A percentile compares a stretch with the other conserved stretches of the same genome.
phyloP scores from a whole-genome alignment of 2,329 filamentous ascomycete species.

The Leptosphaerulina australis region DNA sequence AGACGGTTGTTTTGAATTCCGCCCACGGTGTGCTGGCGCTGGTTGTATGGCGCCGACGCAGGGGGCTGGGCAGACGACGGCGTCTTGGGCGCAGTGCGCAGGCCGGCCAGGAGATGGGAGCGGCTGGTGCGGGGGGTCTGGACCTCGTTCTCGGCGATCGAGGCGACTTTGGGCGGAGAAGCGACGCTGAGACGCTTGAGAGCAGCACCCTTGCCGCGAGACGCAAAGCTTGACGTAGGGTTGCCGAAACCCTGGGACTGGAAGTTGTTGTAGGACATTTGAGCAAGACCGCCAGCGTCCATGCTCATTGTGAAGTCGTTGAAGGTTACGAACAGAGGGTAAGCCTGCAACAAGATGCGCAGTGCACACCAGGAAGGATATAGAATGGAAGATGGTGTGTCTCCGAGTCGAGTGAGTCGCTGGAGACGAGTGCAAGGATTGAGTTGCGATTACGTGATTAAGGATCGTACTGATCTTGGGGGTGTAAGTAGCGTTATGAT shows the following conservation, averaged over 20 bases:
- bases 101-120: slow-evolving; percentile 88
- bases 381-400: slow-evolving; percentile 39
- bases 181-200: slow-evolving; percentile 88
- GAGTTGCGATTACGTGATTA: slow-evolving; percentile 48
- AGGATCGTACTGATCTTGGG: slow-evolving; percentile 47
- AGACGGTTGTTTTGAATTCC: slow-evolving; percentile 50
- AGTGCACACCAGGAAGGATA: slow-evolving; percentile 38
- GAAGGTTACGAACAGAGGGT: slow-evolving; percentile 37
- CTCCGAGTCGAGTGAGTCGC: slow-evolving; percentile 20
- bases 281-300: slow-evolving; percentile 99
- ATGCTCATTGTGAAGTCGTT: slow-evolving; percentile 59
- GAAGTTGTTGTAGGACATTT: slow-evolving; percentile 88
- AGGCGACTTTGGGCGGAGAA: slow-evolving; percentile 69
- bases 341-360: slow-evolving; percentile 40
- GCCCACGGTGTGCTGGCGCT: slow-evolving; percentile 56
- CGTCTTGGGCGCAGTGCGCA: slow-evolving; percentile 92
- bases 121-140: slow-evolving; percentile 86
- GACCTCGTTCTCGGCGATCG: slow-evolving; percentile 70
- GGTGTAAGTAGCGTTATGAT: slow-evolving; percentile 39
- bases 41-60: slow-evolving; percentile 66
- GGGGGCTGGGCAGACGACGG: slow-evolving; percentile 68
- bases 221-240: slow-evolving; percentile 81
- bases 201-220: slow-evolving; percentile 80
- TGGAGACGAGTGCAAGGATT: slow-evolving; percentile 31
- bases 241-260: slow-evolving; percentile 73